Evolutionary conservation across 2,329 filamentous ascomycete genomes (phyloP).

Genomic region (Neofusicoccum kwambonambiense): DNA sequence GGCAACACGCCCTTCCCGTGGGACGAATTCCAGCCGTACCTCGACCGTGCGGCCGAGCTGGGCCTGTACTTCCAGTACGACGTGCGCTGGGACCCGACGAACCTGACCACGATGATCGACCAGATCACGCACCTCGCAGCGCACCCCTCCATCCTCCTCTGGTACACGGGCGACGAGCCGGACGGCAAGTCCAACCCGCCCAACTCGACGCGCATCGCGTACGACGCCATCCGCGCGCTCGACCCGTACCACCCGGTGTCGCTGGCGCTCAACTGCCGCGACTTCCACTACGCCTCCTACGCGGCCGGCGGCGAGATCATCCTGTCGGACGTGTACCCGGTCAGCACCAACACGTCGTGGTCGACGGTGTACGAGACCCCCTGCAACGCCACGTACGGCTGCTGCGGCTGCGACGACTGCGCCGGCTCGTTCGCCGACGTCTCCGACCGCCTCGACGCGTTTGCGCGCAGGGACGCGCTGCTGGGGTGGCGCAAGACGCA

Average conservation of each 20-base stretch:
- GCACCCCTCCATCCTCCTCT: conserved; percentile 42
- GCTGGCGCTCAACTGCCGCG: conserved; percentile 60
- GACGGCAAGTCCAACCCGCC: conserved; percentile 59
- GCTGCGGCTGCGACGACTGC: conserved; percentile 65
- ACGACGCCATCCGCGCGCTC: conserved; percentile 47
- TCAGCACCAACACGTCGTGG: conserved; percentile 56
- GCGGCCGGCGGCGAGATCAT: conserved; percentile 57
- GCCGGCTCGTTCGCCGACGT: conserved; percentile 54
- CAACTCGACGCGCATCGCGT: conserved; percentile 44
- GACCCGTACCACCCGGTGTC: conserved; percentile 63
- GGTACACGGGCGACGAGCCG: conserved; percentile 55
- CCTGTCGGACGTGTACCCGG: conserved; percentile 61
- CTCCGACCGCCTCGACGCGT: conserved; percentile 42
- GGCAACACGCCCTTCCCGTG: conserved; percentile 41
- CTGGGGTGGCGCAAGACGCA: conserved; percentile 43
- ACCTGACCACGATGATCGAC: conserved; percentile 37
- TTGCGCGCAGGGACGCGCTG: conserved; percentile 42
- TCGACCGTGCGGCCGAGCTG: conserved; percentile 44
- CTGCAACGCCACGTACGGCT: conserved; percentile 60
- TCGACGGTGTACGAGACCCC: conserved; percentile 55
- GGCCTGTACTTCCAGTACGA: conserved; percentile 51
- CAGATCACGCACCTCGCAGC: conserved; percentile 38
- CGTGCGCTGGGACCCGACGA: conserved; percentile 43
- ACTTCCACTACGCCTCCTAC: conserved; percentile 61
- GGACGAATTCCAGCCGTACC: conserved; percentile 40